Evolutionary conservation across 1,284 basidiomycete genomes (phyloP), one percentile per base, ranked within the genome.

Genomic region (Heimioporus retisporus): DNA sequence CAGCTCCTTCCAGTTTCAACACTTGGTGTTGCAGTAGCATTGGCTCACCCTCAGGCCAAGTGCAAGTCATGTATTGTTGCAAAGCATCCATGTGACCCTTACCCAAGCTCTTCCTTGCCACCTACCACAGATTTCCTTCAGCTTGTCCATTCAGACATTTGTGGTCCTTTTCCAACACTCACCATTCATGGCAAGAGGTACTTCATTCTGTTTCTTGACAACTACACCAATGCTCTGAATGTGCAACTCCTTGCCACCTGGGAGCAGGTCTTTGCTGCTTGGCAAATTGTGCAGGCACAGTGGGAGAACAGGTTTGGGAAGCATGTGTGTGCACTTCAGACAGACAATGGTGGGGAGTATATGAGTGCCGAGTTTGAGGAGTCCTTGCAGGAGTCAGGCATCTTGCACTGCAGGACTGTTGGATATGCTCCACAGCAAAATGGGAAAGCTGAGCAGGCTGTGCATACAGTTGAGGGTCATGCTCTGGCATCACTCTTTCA

Each of bases 161-260:
- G 46, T 19, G 15, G 46, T 16, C 46, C 46, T 19, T 48, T 48
- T 48, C 46, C 46, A 2, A 14, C 7, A 8, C 46, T 6, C 3
- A 48, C 46, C 2, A 8, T 14, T 15, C 46, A 48, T 48, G 46
- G 8, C 46, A 48, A 48, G 46, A 16, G 6, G 7, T 28, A 58
- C 69, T 72, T 59, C 55, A 57, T 25, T 63, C 65, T 3, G 63
- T 68, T 51, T 13, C 55, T 62, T 23, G 53, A 56, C 13, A 28
- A 56, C 10, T 23, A 57, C 15, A 51, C 43, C 15, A 6, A 61
- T 15, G 4, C 35, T 3, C 2, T 59, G 2, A 59, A 59, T n/a
- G 28, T 50, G 2, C 44, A 48, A 11, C 44, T 48, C 0, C 58
- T 59, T 14, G 58, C 43, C 5, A 46, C 1, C 18, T 21, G 35